phyloP scores from a whole-genome alignment of 2,329 filamentous ascomycete species.

The Erysiphe neolycopersici region DNA sequence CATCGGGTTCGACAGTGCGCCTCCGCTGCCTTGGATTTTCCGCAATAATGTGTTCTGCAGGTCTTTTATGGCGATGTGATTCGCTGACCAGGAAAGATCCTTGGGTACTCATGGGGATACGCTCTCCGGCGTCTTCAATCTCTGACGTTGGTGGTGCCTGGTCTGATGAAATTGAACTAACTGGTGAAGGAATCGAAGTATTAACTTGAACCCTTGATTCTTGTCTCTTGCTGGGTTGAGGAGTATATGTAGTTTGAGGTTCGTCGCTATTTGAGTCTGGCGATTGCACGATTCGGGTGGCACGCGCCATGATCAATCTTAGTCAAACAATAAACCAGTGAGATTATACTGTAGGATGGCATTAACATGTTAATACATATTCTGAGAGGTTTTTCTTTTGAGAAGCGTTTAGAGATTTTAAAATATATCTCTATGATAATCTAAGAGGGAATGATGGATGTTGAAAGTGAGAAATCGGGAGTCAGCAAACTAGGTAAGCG shows the following conservation, averaged over 20 bases:
- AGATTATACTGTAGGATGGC: too few relatives aligned
- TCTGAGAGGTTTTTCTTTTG: too few relatives aligned
- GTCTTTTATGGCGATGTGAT: conserved; percentile 8
- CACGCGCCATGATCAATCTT: conserved; percentile 3
- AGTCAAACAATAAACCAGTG: conserved; percentile 3
- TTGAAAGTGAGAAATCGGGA: too few relatives aligned
- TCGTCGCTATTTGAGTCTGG: conserved; percentile 9
- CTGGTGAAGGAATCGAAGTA: conserved; percentile 13
- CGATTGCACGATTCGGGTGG: conserved; percentile 9
- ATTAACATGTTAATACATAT: too few relatives aligned
- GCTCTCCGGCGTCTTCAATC: conserved; percentile 18
- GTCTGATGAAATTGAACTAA: conserved; percentile 12
- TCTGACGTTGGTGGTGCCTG: not conserved
- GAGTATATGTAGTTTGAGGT: conserved; percentile 11
- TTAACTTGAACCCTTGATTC: conserved; percentile 2
- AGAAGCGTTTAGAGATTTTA: too few relatives aligned
- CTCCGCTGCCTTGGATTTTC: conserved; percentile 4
- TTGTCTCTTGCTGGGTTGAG: conserved; percentile 4
- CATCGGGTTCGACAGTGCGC: conserved; percentile 11
- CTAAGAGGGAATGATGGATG: too few relatives aligned
- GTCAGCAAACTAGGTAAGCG: too few relatives aligned
- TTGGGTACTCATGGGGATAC: conserved; percentile 15
- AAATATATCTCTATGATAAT: too few relatives aligned
- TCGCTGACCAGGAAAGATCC: conserved; percentile 2
- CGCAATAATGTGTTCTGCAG: conserved; percentile 3